phyloP scores from a whole-genome alignment of 352 stramenopile species.

The Globisporangium parvum region DNA sequence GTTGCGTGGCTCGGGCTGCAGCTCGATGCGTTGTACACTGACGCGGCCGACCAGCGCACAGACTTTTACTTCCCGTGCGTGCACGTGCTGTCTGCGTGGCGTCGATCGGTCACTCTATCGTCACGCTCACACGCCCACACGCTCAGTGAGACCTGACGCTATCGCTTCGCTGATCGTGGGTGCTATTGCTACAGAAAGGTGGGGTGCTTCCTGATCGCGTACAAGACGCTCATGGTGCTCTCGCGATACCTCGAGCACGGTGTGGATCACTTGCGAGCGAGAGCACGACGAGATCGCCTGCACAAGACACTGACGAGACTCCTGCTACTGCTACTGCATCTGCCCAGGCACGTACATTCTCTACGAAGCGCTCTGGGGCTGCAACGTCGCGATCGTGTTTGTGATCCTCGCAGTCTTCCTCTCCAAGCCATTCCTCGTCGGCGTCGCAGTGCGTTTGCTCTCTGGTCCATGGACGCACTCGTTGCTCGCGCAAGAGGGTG shows the following conservation, averaged over 20 bases:
- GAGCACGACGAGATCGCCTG: not conserved
- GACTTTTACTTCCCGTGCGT: conserved; percentile 55
- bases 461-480: not conserved
- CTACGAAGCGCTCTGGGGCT: conserved; percentile 78
- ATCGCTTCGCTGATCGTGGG: too few species aligned
- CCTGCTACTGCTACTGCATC: not conserved
- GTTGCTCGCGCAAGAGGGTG: not conserved
- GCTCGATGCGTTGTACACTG: conserved; percentile 42
- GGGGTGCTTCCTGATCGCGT: conserved; percentile 40
- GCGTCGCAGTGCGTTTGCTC: conserved; percentile 42
- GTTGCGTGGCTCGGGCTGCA: conserved; percentile 39
- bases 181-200: conserved; percentile 30
- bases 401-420: conserved; percentile 61
- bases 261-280: conserved; percentile 9
- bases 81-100: conserved; percentile 9
- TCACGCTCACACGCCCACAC: not conserved
- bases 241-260: conserved; percentile 59
- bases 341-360: conserved; percentile 60
- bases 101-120: not conserved
- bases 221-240: conserved; percentile 42
- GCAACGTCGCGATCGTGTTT: conserved; percentile 70
- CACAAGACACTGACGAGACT: not conserved
- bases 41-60: conserved; percentile 20
- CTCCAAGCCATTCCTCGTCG: conserved; percentile 78
- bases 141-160: not conserved